Base-by-base conservation (phyloP, 2,329 filamentous ascomycete species). In the Diaporthe destruens region DNA sequence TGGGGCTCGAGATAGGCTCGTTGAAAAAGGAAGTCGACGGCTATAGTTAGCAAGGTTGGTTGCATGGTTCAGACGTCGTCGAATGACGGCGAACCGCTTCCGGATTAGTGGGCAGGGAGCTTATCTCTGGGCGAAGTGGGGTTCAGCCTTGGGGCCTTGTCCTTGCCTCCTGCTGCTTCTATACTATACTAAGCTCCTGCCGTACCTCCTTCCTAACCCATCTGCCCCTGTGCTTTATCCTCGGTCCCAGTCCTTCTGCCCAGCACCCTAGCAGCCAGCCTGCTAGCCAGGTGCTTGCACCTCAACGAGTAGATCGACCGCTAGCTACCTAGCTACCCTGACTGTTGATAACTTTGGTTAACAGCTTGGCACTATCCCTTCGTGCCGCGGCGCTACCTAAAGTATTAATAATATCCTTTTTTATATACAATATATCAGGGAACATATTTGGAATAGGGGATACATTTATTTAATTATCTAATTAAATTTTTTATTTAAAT, bases 71-170 rank as follows among this genome's bases (percentile, higher is more conserved):
- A 29, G 29, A 29, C 59, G 25, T 34, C 29, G 59, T 65, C 59
- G 44, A 49, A 65, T 65, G 59, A 51, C 61, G 2, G 3, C 12
- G 9, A 7, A 3, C 61, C 47, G 44, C 29, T 39, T 66, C 5
- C 47, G 47, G 61, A n/a, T 25, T 53, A 66, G 47, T 16, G 61
- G n/a, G 11, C 61, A 11, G 47, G 47, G 61, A 53, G 61, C 61
- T 66, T 66, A 66, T 66, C 61, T 66, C 61, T 66, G 47, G 61
- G 61, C 61, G 47, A 25, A 25, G 61, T 66, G 47, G 59, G 59
- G 59, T 51, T 65, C 59, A 49, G 29, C 59, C 59, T 63, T 63
- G 59, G 59, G 47, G 59, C 59, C 42, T 34, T 34, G 18, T n/a
- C 42, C 39, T 63, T 32, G 36, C 36, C 36, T 39, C 36, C 36